Evolutionary conservation across 768 basidiomycete species (phyloP).

Genomic region (Termitomyces sp.): DNA sequence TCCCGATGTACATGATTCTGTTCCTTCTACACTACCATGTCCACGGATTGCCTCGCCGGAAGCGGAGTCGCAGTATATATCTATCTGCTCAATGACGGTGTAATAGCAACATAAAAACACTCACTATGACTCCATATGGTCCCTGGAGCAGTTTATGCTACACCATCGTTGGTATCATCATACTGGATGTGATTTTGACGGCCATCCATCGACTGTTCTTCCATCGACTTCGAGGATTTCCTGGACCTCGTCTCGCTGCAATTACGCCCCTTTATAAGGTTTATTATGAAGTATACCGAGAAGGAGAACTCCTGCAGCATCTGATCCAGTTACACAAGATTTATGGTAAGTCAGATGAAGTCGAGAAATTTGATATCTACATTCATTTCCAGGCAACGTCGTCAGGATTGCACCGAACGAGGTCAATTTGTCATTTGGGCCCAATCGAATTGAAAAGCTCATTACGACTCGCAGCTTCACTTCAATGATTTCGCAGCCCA

Average conservation of each 20-base stretch:
- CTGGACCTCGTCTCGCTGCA: constrained; percentile 30
- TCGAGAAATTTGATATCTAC: not conserved
- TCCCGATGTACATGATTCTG: constrained; percentile 7
- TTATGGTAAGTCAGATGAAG: constrained; percentile 22
- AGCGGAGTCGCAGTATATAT: constrained; percentile 4
- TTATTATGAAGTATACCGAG: constrained; percentile 29
- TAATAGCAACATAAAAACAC: not conserved
- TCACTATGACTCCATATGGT: not conserved
- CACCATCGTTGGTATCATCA: not conserved
- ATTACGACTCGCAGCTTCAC: constrained; percentile 25
- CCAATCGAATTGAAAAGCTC: not conserved
- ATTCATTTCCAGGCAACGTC: constrained; percentile 25
- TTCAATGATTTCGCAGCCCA: constrained; percentile 30
- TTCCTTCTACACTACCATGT: constrained; percentile 3
- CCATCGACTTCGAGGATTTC: constrained; percentile 28
- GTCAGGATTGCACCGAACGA: constrained; percentile 36
- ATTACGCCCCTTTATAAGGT: constrained; percentile 26
- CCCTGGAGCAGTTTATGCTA: not conserved
- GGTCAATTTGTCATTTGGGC: constrained; percentile 12
- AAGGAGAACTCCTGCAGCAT: constrained; percentile 26
- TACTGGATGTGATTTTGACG: constrained; percentile 8
- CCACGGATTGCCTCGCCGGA: constrained; percentile 9
- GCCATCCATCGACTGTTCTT: constrained; percentile 23
- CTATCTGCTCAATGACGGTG: not conserved
- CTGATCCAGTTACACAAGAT: constrained; percentile 25